Evolutionary conservation across 1,284 basidiomycete species (phyloP).

Genomic region (Malassezia equina): DNA sequence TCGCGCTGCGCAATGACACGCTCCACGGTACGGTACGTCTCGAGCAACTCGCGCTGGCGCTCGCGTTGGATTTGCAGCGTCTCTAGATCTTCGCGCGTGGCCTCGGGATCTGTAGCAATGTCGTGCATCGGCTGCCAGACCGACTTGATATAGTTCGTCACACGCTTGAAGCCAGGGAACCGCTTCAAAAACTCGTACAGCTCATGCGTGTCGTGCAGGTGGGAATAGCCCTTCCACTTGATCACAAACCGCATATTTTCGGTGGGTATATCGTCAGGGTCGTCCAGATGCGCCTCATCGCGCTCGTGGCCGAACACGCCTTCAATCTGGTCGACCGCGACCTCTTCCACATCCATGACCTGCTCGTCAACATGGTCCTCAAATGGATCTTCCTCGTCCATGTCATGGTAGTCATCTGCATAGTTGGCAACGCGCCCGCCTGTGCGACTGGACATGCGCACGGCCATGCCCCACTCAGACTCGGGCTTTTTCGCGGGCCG

Average conservation of each 20-base stretch:
- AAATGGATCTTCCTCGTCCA: conserved; percentile 43
- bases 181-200: conserved; percentile 79
- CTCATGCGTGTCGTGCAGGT: conserved; percentile 79
- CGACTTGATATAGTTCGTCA: conserved; percentile 96
- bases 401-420: conserved; percentile 44
- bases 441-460: conserved; percentile 48
- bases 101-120: conserved; percentile 59
- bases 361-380: conserved; percentile 34
- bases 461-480: conserved; percentile 52
- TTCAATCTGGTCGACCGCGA: conserved; percentile 49
- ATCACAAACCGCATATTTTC: conserved; percentile 50
- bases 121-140: conserved; percentile 61
- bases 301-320: conserved; percentile 50
- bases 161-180: conserved; percentile 85
- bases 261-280: conserved; percentile 47
- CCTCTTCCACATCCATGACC: conserved; percentile 16
- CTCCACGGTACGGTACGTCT: conserved; percentile 83
- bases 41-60: conserved; percentile 75
- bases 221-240: conserved; percentile 51
- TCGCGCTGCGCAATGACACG: conserved; percentile 78
- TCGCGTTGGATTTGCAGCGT: conserved; percentile 70
- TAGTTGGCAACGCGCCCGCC: conserved; percentile 43
- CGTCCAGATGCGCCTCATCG: conserved; percentile 37
- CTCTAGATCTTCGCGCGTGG: conserved; percentile 80
- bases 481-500: conserved; percentile 3